phyloP scores from a whole-genome alignment of 768 basidiomycete species.

The Mycena rebaudengoi region DNA sequence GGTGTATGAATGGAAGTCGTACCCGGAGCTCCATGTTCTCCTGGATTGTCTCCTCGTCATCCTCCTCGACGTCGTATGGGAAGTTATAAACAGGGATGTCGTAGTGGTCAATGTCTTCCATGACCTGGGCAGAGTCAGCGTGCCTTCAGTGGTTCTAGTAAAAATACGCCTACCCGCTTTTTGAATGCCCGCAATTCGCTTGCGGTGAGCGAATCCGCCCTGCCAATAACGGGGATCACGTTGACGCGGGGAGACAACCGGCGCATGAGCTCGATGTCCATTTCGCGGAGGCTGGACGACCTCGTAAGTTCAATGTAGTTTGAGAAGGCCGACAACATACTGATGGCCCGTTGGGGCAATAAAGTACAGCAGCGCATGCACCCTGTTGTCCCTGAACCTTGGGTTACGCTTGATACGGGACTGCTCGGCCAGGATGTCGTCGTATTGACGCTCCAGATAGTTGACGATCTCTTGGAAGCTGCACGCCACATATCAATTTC shows the following conservation, averaged over 20 bases:
- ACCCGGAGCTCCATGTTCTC: conserved; percentile 91
- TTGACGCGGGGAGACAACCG: conserved; percentile 90
- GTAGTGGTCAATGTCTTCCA: conserved; percentile 94
- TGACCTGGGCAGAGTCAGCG: conserved; percentile 58
- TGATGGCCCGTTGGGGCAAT: conserved; percentile 89
- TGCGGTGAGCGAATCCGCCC: conserved; percentile 87
- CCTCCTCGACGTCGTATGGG: conserved; percentile 93
- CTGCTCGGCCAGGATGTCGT: conserved; percentile 88
- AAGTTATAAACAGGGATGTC: conserved; percentile 94
- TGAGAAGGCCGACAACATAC: conserved; percentile 58
- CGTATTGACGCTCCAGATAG: conserved; percentile 92
- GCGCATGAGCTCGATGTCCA: conserved; percentile 94
- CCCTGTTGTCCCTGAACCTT: conserved; percentile 88
- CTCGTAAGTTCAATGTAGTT: conserved; percentile 9
- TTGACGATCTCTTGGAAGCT: conserved; percentile 90
- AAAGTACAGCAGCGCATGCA: conserved; percentile 90
- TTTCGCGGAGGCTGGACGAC: conserved; percentile 72
- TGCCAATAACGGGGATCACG: conserved; percentile 92
- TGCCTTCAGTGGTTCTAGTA: conserved; percentile 1
- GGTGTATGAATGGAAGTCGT: not conserved
- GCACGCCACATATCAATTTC: conserved; percentile 14
- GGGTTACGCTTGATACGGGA: conserved; percentile 94
- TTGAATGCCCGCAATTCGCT: conserved; percentile 86
- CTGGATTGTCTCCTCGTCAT: conserved; percentile 90
- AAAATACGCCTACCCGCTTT: conserved; percentile 61